Base-by-base conservation (phyloP, 1,139 yeast genomes). In the Yamadazyma taylorii region DNA sequence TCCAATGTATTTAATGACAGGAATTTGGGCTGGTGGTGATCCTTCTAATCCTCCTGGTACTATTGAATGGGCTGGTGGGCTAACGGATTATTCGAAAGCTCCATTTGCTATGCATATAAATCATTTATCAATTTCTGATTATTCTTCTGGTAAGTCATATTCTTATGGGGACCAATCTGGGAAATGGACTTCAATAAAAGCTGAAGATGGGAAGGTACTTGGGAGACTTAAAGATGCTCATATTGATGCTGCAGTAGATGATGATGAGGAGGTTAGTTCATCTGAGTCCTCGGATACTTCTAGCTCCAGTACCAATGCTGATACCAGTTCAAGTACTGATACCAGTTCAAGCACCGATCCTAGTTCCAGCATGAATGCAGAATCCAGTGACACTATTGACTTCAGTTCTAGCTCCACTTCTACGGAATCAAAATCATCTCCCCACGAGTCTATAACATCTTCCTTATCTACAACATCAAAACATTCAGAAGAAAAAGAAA, bases 151-250 rank as follows among this genome's bases (percentile, higher is more conserved):
- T 31, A 54, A 53, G 15, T 56, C 56, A 17, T 62, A 64, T 51
- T 56, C 63, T 22, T 70, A 75, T 56, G 57, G 68, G 25, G 90
- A 79, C 50, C 65, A 66, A 33, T 58, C 80, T 12, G 95, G 95
- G 22, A 51, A 60, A 17, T 81, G 85, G 84, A 57, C 69, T 26
- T 80, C 88, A 2, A 84, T 86, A 42, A 54, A 69, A 32, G 82
- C 90, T n/a, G 62, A 66, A 12, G 75, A 70, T 46, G 94, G 94
- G 35, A 52, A 61, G 35, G 69, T 85, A 21, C 68, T 77, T 42
- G 88, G 86, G 10, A 75, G 87, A 59, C 55, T 61, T 30, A 59
- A 57, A 2, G 55, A 65, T 35, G 83, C 76, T n/a, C 59, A 59
- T 31, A 54, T 33, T 5, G 32, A 30, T 17, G 30, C 41, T 24